Percentiles rank a stretch among this genome's conserved stretches.
Conservation (phyloP, 768 basidiomycete genomes). For the Mycena belliarum region DNA sequence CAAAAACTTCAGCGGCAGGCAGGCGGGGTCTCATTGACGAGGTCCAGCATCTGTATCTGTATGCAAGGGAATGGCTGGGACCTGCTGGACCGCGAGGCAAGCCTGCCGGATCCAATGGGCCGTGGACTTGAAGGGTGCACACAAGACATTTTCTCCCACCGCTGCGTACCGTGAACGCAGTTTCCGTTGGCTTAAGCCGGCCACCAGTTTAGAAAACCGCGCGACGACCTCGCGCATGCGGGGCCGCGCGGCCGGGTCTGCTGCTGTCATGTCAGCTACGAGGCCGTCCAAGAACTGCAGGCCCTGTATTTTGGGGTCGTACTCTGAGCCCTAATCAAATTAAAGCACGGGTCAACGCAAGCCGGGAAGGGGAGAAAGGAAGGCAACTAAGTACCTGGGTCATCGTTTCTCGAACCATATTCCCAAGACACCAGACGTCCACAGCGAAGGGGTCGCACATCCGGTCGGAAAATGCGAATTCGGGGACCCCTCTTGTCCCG, state of each 20-base stretch:
- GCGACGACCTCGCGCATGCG: background rate
- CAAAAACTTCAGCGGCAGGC: too few species aligned
- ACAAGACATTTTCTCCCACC: background rate
- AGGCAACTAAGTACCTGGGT: background rate
- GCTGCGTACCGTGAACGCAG: background rate
- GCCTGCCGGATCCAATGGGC: background rate
- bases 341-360: too few species aligned
- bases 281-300: background rate
- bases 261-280: background rate
- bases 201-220: background rate
- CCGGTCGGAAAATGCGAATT: background rate
- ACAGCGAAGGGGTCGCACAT: constrained; percentile 4
- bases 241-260: background rate
- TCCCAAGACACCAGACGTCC: background rate
- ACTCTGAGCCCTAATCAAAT: background rate
- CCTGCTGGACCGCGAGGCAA: background rate
- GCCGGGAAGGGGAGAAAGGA: background rate
- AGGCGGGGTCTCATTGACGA: too few species aligned
- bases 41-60: too few species aligned
- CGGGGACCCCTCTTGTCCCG: background rate
- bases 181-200: background rate
- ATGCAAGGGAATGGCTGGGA: too few species aligned
- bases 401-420: background rate
- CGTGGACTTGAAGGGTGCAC: background rate
- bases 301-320: background rate